Base-by-base conservation (phyloP, 495 filamentous ascomycete genomes). In the Penicillium cataractarum region DNA sequence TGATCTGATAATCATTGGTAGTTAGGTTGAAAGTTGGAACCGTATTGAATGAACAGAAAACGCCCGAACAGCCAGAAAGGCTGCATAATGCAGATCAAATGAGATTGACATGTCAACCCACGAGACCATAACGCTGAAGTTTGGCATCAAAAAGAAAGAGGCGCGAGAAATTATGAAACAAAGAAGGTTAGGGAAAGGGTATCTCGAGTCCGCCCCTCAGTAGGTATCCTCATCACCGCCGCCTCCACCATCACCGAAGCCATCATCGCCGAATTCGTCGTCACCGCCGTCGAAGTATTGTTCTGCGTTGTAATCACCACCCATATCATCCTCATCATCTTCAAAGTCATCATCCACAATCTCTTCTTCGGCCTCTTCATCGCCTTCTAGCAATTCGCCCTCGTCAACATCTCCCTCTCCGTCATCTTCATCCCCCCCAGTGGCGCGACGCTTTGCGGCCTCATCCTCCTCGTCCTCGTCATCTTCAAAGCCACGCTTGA, bases 211-310 rank as follows among this genome's bases (percentile, higher is more conserved):
- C 54, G 53, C 63, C 46, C 54, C 57, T 72, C 73, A 81, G 67
- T 80, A 83, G 8, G 71, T 78, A 46, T 82, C 82, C 52, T 81
- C 83, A 49, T 83, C 83, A 29, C 76, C 83, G 22, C 75, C 82
- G 19, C 75, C 82, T 55, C 78, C 81, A n/a, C 76, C 76, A 68
- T 82, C 81, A 4, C 70, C 80, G 64, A 79, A 78, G 6, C 74
- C 74, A 62, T 83, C 82, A 44, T 84, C 81, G 29, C 78, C 81
- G 61, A 73, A 79, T 33, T 89, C 86, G 59, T 86, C 85, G 49
- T 84, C 86, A 8, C 86, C 86, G 37, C 75, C 83, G 65, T 88
- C 86, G 60, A 88, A 89, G 76, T 88, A 88, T 53, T 86, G 80
- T 62, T 89, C 86, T 0, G 86, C 86, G 65, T 89, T 87, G 71